Conservation (phyloP, 768 basidiomycete species). For the Tricholoma sp. region DNA sequence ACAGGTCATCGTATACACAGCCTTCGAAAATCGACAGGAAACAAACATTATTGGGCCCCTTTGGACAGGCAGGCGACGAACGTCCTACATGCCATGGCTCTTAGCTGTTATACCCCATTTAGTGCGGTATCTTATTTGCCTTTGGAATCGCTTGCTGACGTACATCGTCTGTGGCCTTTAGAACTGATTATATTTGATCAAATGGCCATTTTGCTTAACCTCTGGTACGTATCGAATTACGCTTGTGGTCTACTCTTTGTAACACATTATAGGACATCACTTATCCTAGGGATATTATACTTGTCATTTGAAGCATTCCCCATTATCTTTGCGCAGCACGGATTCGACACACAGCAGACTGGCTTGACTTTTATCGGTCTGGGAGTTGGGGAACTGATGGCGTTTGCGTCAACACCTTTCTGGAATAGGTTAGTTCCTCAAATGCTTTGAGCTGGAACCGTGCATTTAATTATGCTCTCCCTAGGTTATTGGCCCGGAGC, state of each 20-base stretch:
- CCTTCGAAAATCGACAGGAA: slow-evolving; percentile 50
- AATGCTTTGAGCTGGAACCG: not conserved
- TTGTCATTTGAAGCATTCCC: slow-evolving; percentile 60
- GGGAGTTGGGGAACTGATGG: slow-evolving; percentile 50
- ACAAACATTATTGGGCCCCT: slow-evolving; percentile 52
- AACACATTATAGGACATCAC: slow-evolving; percentile 39
- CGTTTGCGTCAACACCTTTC: slow-evolving; percentile 44
- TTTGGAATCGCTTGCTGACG: not conserved
- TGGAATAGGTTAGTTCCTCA: slow-evolving; percentile 43
- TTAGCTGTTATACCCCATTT: slow-evolving; percentile 70
- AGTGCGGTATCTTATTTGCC: slow-evolving; percentile 34
- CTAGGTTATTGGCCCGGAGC: slow-evolving; percentile 3
- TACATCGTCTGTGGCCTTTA: slow-evolving; percentile 17
- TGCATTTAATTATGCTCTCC: slow-evolving; percentile 4
- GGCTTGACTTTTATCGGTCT: slow-evolving; percentile 60
- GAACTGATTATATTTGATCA: slow-evolving; percentile 60
- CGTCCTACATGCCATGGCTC: slow-evolving; percentile 40
- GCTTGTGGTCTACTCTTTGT: slow-evolving; percentile 6
- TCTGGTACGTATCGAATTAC: slow-evolving; percentile 47
- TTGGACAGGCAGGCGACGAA: slow-evolving; percentile 45
- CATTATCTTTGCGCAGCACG: slow-evolving; percentile 44
- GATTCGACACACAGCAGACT: slow-evolving; percentile 45
- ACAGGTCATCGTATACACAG: slow-evolving; percentile 21
- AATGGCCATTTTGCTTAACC: slow-evolving; percentile 69
- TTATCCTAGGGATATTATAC: slow-evolving; percentile 60